These are phyloP conservation scores for Amphibolis antarctica DNA, from an alignment of 106 monocot species.

Conservation along the genomic window DNA sequence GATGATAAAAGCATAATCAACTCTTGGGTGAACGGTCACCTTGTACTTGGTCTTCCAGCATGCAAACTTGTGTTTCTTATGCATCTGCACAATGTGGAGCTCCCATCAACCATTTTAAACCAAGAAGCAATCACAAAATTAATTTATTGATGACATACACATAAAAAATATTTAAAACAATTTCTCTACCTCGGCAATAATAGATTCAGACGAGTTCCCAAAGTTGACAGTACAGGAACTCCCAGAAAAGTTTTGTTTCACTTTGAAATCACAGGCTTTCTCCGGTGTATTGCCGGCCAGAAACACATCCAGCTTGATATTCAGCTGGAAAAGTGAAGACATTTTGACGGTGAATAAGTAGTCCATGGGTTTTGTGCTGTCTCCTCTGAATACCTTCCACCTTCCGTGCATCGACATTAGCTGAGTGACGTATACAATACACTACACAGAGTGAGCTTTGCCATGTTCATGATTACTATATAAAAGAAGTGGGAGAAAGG, in stretches of 20 bases:
- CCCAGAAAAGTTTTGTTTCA: conserved; percentile 29
- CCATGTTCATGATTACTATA: too few species aligned
- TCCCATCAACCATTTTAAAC: too few species aligned
- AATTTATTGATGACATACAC: not conserved
- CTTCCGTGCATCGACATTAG: conserved; percentile 13
- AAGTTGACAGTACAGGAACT: conserved; percentile 28
- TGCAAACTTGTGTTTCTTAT: not conserved
- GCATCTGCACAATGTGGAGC: conserved; percentile 8
- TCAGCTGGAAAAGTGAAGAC: conserved; percentile 27
- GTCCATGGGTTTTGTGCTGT: conserved; percentile 21
- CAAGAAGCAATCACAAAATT: not conserved
- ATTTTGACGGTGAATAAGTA: conserved; percentile 35
- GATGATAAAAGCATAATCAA: conserved; percentile 7
- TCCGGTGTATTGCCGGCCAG: conserved; percentile 30
- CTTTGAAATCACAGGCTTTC: conserved; percentile 36
- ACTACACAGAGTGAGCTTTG: too few species aligned
- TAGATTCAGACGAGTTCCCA: conserved; percentile 36
- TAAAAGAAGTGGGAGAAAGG: too few species aligned
- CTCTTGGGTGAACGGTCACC: not conserved
- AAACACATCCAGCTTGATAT: conserved; percentile 29
- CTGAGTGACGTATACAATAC: too few species aligned
- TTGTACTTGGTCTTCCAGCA: conserved; percentile 1
- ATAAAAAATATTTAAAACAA: not conserved
- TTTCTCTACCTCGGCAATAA: conserved; percentile 29
- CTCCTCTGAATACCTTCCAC: conserved; percentile 35